These are phyloP conservation scores for Elymus sibiricus DNA, from an alignment of 176 grass and related monocot species.

Conservation along the genomic window DNA sequence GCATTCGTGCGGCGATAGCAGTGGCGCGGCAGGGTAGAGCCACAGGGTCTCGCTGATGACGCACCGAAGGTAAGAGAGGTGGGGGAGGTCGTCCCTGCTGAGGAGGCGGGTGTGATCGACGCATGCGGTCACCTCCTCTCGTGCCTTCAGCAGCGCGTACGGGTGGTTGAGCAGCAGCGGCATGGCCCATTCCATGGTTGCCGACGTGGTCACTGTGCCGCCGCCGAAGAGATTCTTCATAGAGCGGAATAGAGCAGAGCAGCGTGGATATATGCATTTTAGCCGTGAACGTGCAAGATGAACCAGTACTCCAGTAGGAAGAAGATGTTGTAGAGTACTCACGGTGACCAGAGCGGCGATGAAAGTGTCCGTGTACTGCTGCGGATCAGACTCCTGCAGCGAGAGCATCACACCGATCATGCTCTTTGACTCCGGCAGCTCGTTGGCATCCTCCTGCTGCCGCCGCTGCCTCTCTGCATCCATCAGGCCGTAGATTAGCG, in stretches of 20 bases:
- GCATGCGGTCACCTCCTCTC: constrained; percentile 13
- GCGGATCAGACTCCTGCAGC: constrained; percentile 46
- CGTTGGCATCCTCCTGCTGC: background rate
- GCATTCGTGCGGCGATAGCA: constrained; percentile 40
- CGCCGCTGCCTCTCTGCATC: constrained; percentile 15
- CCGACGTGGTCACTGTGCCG: constrained; percentile 31
- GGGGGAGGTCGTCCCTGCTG: constrained; percentile 17
- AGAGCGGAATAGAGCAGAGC: background rate
- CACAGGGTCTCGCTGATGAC: constrained; percentile 59
- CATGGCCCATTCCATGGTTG: constrained; percentile 52
- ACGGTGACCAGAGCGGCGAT: constrained; percentile 45
- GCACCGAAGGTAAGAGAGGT: constrained; percentile 35
- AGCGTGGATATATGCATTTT: background rate
- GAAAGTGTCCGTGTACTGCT: constrained; percentile 43
- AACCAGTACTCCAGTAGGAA: background rate
- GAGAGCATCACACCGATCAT: constrained; percentile 44
- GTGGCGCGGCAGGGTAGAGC: constrained; percentile 27
- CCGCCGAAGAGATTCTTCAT: constrained; percentile 31
- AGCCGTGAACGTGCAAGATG: background rate
- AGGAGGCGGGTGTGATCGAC: constrained; percentile 29
- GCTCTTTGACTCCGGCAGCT: constrained; percentile 20
- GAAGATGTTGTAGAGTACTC: background rate
- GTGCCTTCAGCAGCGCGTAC: constrained; percentile 10
- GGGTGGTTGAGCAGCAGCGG: constrained; percentile 66
- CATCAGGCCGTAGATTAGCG: constrained; percentile 36